phyloP scores from a whole-genome alignment of 1,139 yeast genomes.

The Zygoascus meyerae region DNA sequence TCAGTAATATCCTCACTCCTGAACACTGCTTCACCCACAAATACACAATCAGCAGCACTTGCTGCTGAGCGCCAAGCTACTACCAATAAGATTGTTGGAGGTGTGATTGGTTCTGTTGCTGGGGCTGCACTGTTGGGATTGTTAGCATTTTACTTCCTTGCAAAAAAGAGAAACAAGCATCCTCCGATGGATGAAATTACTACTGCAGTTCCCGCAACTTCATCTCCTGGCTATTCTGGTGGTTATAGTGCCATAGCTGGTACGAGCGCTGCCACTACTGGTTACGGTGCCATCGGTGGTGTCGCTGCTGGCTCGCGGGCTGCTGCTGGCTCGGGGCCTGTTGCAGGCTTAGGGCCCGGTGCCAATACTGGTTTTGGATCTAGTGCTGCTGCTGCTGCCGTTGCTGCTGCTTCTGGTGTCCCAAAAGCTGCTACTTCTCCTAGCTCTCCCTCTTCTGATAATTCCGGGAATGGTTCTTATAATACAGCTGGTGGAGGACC shows the following conservation, averaged over 20 bases:
- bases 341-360: no score
- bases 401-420: no score
- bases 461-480: no score
- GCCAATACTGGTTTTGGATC: no score
- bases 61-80: constrained; percentile 5
- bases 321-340: background rate
- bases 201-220: constrained; percentile 1
- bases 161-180: constrained; percentile 9
- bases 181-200: constrained; percentile 5
- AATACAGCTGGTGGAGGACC: no score
- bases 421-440: no score
- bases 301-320: background rate
- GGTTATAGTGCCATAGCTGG: constrained; percentile 2
- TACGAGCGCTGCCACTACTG: background rate
- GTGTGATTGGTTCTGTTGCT: constrained; percentile 41
- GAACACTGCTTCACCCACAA: background rate
- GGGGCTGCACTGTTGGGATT: constrained; percentile 33
- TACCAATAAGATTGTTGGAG: constrained; percentile 38
- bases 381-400: no score
- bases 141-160: constrained; percentile 19
- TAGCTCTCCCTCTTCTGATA: no score
- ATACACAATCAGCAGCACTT: background rate
- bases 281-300: background rate
- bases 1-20: constrained; percentile 1
- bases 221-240: background rate